Conservation (phyloP, 1,284 basidiomycete species). For the Ustilago bromivora region DNA sequence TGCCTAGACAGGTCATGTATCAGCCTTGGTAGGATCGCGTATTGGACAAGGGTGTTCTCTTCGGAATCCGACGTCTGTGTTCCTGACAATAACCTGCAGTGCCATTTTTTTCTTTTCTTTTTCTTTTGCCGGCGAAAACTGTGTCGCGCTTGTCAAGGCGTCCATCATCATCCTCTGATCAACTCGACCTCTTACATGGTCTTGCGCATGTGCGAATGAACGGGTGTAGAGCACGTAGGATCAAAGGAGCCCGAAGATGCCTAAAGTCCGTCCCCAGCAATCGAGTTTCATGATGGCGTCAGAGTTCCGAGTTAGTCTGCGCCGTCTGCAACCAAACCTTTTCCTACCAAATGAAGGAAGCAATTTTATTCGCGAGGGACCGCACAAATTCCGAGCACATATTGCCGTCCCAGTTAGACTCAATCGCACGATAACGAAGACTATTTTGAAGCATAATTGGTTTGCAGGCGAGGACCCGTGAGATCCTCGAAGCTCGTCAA, state of each 20-base stretch:
- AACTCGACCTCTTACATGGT: neutral
- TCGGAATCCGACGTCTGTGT: neutral
- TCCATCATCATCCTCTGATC: neutral
- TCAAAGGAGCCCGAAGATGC: too few species aligned
- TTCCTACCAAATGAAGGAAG: neutral
- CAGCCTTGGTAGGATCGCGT: neutral
- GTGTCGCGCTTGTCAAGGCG: neutral
- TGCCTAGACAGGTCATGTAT: neutral
- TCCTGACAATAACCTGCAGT: neutral
- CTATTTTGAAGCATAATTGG: too few species aligned
- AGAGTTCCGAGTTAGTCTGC: constrained; percentile 7
- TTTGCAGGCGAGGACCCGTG: too few species aligned
- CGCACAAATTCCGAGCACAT: constrained; percentile 25
- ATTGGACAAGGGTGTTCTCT: neutral
- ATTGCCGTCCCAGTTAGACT: neutral
- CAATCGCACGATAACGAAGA: too few species aligned
- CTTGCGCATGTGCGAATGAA: too few species aligned
- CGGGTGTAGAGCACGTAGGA: too few species aligned
- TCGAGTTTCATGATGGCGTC: neutral
- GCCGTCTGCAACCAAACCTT: neutral
- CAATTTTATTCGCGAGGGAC: constrained; percentile 13
- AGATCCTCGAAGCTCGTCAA: too few species aligned
- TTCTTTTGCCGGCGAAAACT: neutral
- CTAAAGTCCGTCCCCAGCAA: too few species aligned
- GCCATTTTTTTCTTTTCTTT: neutral